Conservation (phyloP, 306 rosid genomes). For the Argentina anserina region DNA sequence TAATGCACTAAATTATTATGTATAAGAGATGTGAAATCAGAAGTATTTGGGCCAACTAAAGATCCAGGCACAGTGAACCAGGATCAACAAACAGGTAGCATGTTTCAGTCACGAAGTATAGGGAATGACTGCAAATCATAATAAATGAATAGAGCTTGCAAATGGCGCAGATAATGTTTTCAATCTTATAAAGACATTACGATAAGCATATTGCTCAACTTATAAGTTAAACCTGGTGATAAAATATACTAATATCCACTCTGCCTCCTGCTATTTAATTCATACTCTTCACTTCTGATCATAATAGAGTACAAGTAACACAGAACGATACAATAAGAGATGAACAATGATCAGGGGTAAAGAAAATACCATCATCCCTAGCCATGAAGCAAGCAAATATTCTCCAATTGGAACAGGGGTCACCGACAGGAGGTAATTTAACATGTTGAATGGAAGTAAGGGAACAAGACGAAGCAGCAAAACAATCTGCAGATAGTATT, state of each 20-base stretch:
- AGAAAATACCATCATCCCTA: slow-evolving; percentile 93
- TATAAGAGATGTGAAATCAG: neutral
- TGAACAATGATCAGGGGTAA: slow-evolving; percentile 21
- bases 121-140: neutral
- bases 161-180: neutral
- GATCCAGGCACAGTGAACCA: neutral
- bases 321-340: neutral
- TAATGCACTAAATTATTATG: neutral
- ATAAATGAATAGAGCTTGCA: neutral
- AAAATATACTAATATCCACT: neutral
- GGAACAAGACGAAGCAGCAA: slow-evolving; percentile 94
- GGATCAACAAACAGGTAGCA: neutral
- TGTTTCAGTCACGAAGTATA: neutral
- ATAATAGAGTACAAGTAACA: slow-evolving; percentile 4
- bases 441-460: slow-evolving; percentile 84
- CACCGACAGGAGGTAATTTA: slow-evolving; percentile 85
- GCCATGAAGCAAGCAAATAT: slow-evolving; percentile 92
- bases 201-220: neutral
- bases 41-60: neutral
- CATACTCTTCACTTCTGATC: neutral
- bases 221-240: neutral
- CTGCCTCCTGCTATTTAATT: neutral
- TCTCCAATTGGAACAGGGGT: slow-evolving; percentile 84
- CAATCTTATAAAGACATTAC: neutral
- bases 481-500: slow-evolving; percentile 58